Evolutionary conservation across 2,329 filamentous ascomycete genomes (phyloP).

Genomic region (Trichophyton mentagrophytes): DNA sequence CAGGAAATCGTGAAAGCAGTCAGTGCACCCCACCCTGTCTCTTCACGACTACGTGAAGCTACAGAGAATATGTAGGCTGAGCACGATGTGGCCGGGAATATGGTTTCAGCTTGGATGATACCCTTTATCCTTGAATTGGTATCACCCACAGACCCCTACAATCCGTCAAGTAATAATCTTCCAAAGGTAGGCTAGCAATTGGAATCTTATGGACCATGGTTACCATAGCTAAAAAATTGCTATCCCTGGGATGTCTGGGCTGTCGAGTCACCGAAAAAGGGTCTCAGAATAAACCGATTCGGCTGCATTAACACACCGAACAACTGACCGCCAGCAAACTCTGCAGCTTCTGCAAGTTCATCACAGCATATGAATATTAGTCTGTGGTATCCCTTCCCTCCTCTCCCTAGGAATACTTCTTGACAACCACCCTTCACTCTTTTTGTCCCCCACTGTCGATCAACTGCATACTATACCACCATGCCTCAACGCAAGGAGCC

Average conservation of each 20-base stretch:
- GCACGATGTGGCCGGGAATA: too few relatives aligned
- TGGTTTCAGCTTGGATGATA: too few relatives aligned
- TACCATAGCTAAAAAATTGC: background rate
- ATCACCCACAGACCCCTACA: background rate
- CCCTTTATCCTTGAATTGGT: too few relatives aligned
- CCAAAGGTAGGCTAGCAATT: background rate
- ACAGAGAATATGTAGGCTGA: too few relatives aligned
- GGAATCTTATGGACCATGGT: background rate
- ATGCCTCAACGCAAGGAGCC: slow-evolving; percentile 5
- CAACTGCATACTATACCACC: background rate
- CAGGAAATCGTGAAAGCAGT: too few relatives aligned
- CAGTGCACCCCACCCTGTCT: too few relatives aligned
- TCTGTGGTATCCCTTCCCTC: background rate
- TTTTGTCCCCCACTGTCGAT: background rate
- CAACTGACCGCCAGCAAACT: background rate
- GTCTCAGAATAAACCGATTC: background rate
- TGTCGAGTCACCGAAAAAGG: background rate
- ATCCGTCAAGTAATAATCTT: background rate
- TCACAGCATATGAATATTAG: background rate
- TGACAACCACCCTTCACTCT: background rate
- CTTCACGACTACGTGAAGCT: too few relatives aligned
- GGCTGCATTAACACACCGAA: background rate
- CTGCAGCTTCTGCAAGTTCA: too few relatives aligned
- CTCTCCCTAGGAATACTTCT: background rate
- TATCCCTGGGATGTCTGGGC: background rate